phyloP scores from a whole-genome alignment of 495 filamentous ascomycete species.

The Aspergillus sparsus region DNA sequence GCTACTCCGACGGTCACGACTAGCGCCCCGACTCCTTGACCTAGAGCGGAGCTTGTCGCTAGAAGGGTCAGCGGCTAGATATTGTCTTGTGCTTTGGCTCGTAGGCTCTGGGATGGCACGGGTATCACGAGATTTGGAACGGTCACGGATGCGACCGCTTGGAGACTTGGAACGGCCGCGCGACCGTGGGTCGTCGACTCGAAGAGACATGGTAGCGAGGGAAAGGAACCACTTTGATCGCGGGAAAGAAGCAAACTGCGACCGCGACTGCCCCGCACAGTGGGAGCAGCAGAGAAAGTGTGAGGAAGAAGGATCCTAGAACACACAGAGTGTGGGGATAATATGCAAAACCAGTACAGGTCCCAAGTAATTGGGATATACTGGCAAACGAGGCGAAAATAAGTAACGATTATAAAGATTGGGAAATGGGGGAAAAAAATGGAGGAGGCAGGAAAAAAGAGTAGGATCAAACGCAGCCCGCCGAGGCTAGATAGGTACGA shows the following conservation, averaged over 20 bases:
- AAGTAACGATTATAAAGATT: constrained; percentile 16
- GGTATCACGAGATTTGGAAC: constrained; percentile 52
- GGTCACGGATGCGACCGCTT: constrained; percentile 46
- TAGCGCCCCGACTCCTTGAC: constrained; percentile 26
- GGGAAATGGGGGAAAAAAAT: constrained; percentile 19
- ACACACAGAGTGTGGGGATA: background rate
- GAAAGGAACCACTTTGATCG: constrained; percentile 13
- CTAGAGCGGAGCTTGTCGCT: constrained; percentile 25
- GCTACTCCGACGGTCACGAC: constrained; percentile 43
- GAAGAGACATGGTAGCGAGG: constrained; percentile 47
- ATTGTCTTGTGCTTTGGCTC: constrained; percentile 24
- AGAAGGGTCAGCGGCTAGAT: constrained; percentile 28
- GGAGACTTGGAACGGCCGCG: constrained; percentile 64
- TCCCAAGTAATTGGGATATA: background rate
- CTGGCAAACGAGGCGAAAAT: constrained; percentile 15
- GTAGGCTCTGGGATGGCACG: constrained; percentile 32
- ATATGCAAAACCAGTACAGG: background rate
- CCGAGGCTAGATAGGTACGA: constrained; percentile 6
- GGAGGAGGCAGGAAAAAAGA: constrained; percentile 23
- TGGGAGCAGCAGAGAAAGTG: background rate
- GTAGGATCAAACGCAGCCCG: constrained; percentile 12
- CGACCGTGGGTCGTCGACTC: constrained; percentile 59
- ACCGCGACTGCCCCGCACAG: constrained; percentile 11
- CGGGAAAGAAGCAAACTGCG: constrained; percentile 4
- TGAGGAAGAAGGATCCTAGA: background rate